Evolutionary conservation across 768 basidiomycete genomes (phyloP).

Genomic region (Auricularia auricula-judae): DNA sequence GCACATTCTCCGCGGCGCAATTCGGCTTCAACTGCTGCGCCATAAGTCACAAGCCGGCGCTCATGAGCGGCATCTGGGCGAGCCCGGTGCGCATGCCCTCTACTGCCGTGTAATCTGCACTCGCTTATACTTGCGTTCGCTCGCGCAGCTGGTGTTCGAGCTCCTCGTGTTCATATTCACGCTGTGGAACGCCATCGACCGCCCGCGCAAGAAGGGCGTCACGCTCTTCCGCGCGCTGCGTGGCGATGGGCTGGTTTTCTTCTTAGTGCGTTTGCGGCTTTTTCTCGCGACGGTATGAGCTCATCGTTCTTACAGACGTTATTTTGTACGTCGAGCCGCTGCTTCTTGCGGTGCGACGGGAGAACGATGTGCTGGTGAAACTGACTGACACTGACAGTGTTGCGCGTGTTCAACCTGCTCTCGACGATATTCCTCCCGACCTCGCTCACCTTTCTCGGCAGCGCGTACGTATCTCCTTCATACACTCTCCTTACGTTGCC

Average conservation of each 20-base stretch:
- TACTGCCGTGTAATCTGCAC: not conserved
- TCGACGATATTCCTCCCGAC: not conserved
- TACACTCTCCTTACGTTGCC: too few species aligned
- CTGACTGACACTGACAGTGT: not conserved
- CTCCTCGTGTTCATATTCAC: constrained; percentile 21
- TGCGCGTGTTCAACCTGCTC: not conserved
- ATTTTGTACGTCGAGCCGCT: not conserved
- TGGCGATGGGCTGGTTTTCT: not conserved
- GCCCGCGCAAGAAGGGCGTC: constrained; percentile 15
- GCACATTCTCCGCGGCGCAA: not conserved
- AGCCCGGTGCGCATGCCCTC: not conserved
- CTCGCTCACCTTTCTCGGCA: not conserved
- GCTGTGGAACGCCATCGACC: constrained; percentile 24
- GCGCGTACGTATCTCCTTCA: not conserved
- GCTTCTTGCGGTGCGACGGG: too few species aligned
- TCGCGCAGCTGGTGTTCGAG: constrained; percentile 24
- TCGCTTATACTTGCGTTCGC: not conserved
- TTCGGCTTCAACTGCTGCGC: not conserved
- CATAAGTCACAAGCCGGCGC: not conserved
- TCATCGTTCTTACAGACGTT: not conserved
- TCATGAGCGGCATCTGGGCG: not conserved
- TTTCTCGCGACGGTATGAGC: too few species aligned
- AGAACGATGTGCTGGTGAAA: not conserved
- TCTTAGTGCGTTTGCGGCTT: not conserved
- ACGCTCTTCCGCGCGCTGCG: not conserved